Evolutionary conservation across 1,139 yeast species (phyloP).

Genomic region (Nadsonia commutata): DNA sequence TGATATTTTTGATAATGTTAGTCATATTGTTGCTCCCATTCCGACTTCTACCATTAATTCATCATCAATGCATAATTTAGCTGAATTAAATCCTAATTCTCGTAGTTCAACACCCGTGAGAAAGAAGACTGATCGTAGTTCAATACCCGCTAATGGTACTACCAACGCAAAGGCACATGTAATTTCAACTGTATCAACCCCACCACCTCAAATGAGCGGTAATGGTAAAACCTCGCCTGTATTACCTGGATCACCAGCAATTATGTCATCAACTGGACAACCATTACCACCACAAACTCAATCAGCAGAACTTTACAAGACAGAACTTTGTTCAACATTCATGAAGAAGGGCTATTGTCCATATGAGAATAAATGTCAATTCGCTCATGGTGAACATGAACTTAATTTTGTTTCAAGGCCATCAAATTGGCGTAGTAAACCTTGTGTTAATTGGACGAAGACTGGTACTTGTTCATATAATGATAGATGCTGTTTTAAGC

Average conservation of each 20-base stretch:
- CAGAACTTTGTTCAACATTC: constrained; percentile 76
- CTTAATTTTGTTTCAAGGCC: constrained; percentile 61
- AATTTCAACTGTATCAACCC: not conserved
- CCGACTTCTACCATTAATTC: not conserved
- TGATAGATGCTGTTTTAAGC: constrained; percentile 82
- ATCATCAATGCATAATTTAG: not conserved
- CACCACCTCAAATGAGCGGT: not conserved
- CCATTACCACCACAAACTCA: not conserved
- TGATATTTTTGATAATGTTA: not conserved
- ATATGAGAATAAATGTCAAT: constrained; percentile 82
- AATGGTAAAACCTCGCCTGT: not conserved
- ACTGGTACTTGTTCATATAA: constrained; percentile 80
- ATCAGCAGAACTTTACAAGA: constrained; percentile 55
- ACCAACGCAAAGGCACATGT: not conserved
- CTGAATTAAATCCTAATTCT: not conserved
- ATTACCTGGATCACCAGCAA: not conserved
- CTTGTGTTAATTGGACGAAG: constrained; percentile 79
- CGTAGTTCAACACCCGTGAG: not conserved
- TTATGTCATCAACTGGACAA: not conserved
- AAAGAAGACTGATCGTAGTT: not conserved
- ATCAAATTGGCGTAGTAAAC: constrained; percentile 81
- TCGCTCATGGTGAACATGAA: constrained; percentile 81
- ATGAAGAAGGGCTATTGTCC: constrained; percentile 58
- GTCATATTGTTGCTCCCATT: not conserved
- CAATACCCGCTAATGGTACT: not conserved